Evolutionary conservation across 2,329 filamentous ascomycete genomes (phyloP).

Genomic region (Fusarium oxysporum): DNA sequence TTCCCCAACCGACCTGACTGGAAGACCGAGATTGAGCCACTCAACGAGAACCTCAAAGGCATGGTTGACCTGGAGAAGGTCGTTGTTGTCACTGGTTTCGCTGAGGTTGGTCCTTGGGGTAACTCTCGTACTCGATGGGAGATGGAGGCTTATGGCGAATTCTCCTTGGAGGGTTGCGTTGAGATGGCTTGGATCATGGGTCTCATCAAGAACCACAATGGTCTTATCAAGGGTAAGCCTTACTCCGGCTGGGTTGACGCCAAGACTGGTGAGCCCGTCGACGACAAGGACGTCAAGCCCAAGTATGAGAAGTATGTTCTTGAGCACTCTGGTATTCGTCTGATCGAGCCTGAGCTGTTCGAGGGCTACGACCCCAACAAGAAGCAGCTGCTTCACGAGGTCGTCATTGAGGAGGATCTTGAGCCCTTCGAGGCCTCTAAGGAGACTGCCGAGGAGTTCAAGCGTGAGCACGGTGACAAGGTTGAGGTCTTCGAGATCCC

Average conservation of each 20-base stretch:
- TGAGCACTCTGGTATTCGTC: slow-evolving; percentile 95
- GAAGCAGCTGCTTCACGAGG: slow-evolving; percentile 98
- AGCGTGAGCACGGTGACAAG: slow-evolving; percentile 95
- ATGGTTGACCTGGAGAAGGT: slow-evolving; percentile 99
- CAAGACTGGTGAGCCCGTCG: slow-evolving; percentile 94
- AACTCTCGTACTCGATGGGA: slow-evolving; percentile 99
- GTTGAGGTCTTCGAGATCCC: slow-evolving; percentile 96
- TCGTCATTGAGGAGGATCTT: slow-evolving; percentile 96
- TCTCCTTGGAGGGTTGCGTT: slow-evolving; percentile 96
- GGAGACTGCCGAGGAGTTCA: slow-evolving; percentile 97
- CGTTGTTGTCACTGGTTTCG: slow-evolving; percentile 95
- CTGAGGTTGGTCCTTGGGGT: slow-evolving; percentile 97
- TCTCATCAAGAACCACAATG: slow-evolving; percentile 98
- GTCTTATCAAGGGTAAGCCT: slow-evolving; percentile 92
- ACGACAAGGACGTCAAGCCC: slow-evolving; percentile 96
- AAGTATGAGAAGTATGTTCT: slow-evolving; percentile 98
- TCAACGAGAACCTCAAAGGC: slow-evolving; percentile 89
- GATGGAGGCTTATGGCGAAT: slow-evolving; percentile 97
- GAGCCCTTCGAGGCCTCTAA: slow-evolving; percentile 98
- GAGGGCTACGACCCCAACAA: slow-evolving; percentile 97
- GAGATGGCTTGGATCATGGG: slow-evolving; percentile 99
- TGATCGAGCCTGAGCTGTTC: slow-evolving; percentile 98
- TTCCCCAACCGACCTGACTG: slow-evolving; percentile 93
- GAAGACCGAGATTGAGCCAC: slow-evolving; percentile 88
- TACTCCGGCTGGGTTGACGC: slow-evolving; percentile 97